These are phyloP conservation scores for Gymnopilus junonius DNA, from an alignment of 768 basidiomycete genomes.

Conservation along the genomic window DNA sequence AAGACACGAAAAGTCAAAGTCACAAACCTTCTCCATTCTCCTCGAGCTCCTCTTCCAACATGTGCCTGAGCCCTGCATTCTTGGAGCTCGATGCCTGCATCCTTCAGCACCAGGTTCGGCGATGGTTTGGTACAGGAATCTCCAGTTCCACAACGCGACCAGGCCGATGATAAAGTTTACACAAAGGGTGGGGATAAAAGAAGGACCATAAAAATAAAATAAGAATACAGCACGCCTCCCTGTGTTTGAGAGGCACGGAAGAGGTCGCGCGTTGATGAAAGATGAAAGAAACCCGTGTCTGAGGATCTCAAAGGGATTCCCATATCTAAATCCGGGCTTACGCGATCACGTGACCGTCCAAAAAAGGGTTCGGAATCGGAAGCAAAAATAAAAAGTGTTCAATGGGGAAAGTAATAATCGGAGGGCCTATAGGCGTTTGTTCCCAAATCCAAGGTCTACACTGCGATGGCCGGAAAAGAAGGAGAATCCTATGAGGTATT, in stretches of 20 bases:
- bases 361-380: not conserved
- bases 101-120: not conserved
- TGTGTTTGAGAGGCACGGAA: not conserved
- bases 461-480: not conserved
- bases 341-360: constrained; percentile 1
- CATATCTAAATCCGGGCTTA: not conserved
- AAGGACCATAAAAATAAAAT: not conserved
- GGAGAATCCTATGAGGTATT: not conserved
- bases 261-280: not conserved
- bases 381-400: not conserved
- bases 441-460: not conserved
- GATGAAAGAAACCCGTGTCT: not conserved
- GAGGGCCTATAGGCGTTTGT: not conserved
- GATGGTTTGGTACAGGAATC: not conserved
- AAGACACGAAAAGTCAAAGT: not conserved
- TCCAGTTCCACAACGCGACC: not conserved
- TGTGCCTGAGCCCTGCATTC: not conserved
- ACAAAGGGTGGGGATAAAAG: not conserved
- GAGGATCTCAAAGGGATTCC: not conserved
- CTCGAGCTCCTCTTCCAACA: constrained; percentile 9
- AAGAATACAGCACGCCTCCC: not conserved
- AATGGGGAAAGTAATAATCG: not conserved
- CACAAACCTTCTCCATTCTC: constrained; percentile 1
- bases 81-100: constrained; percentile 10
- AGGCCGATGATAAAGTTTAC: not conserved